These are phyloP conservation scores for Fistulifera pelliculosa DNA, from an alignment of 108 stramenopile species.

Conservation along the genomic window DNA sequence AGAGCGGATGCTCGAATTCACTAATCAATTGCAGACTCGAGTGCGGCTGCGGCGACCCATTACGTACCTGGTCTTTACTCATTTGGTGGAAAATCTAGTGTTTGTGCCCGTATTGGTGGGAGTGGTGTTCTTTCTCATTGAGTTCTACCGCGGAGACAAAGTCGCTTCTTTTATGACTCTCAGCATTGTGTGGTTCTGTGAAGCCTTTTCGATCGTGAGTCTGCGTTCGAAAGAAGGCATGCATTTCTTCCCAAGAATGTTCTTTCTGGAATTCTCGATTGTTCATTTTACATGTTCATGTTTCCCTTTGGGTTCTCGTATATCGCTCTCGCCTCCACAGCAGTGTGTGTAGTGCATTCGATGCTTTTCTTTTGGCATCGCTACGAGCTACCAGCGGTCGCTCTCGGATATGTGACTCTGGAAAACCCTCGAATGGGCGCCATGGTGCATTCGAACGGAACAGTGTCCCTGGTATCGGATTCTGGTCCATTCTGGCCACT, in stretches of 20 bases:
- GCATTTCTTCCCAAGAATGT: conserved; percentile 79
- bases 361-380: conserved; percentile 90
- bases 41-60: conserved; percentile 42
- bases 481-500: not conserved
- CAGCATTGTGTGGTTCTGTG: conserved; percentile 84
- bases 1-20: conserved; percentile 94
- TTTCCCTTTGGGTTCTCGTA: conserved; percentile 88
- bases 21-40: conserved; percentile 63
- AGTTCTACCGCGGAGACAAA: conserved; percentile 86
- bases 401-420: conserved; percentile 45
- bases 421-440: conserved; percentile 43
- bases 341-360: conserved; percentile 71
- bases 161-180: conserved; percentile 85
- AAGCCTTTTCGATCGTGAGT: conserved; percentile 86
- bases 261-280: conserved; percentile 83
- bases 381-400: conserved; percentile 82
- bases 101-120: conserved; percentile 94
- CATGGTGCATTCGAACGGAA: not conserved
- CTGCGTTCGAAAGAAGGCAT: conserved; percentile 57
- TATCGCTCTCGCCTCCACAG: conserved; percentile 60
- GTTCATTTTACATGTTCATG: conserved; percentile 91
- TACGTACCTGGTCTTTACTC: conserved; percentile 43
- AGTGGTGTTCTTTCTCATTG: conserved; percentile 88
- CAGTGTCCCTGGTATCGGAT: not conserved
- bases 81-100: conserved; percentile 74